Percentiles rank a stretch among this genome's conserved stretches.
These are phyloP conservation scores for Globisporangium nagaii DNA, from an alignment of 352 stramenopile genomes.

Conservation along the genomic window DNA sequence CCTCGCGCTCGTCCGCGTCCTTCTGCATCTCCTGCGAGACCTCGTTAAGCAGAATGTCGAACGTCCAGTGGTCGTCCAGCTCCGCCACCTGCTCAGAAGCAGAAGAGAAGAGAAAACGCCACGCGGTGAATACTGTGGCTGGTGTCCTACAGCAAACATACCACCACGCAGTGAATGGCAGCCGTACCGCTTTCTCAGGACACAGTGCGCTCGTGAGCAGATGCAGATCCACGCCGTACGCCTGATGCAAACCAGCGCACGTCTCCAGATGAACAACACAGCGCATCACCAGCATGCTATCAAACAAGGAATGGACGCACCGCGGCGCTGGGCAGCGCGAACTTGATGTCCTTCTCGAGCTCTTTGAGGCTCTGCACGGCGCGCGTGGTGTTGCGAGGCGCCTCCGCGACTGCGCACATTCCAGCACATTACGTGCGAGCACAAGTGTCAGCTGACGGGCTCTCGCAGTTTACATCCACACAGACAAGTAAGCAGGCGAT, in stretches of 20 bases:
- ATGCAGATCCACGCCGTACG: conserved; percentile 57
- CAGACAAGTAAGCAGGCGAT: conserved; percentile 5
- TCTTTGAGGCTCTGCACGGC: conserved; percentile 72
- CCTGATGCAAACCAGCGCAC: conserved; percentile 18
- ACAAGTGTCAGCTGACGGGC: not conserved
- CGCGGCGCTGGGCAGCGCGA: conserved; percentile 50
- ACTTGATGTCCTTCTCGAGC: conserved; percentile 75
- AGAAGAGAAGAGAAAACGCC: not conserved
- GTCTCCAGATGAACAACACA: too few relatives aligned
- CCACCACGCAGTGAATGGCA: not conserved
- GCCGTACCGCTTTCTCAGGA: conserved; percentile 60
- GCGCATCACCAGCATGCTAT: too few relatives aligned
- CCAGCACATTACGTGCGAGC: not conserved
- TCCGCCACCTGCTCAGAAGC: conserved; percentile 37
- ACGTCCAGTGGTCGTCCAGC: conserved; percentile 66
- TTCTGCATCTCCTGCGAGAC: conserved; percentile 78
- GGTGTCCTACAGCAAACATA: too few relatives aligned
- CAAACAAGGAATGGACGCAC: conserved; percentile 13
- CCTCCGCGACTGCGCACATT: conserved; percentile 49
- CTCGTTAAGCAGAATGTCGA: conserved; percentile 72
- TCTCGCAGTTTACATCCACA: not conserved
- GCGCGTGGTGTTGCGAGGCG: conserved; percentile 65
- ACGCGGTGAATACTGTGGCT: not conserved
- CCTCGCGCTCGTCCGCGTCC: conserved; percentile 72
- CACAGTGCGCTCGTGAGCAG: conserved; percentile 61